These are phyloP conservation scores for Smallanthus sonchifolius DNA, from an alignment of 129 eudicot species.

Conservation along the genomic window DNA sequence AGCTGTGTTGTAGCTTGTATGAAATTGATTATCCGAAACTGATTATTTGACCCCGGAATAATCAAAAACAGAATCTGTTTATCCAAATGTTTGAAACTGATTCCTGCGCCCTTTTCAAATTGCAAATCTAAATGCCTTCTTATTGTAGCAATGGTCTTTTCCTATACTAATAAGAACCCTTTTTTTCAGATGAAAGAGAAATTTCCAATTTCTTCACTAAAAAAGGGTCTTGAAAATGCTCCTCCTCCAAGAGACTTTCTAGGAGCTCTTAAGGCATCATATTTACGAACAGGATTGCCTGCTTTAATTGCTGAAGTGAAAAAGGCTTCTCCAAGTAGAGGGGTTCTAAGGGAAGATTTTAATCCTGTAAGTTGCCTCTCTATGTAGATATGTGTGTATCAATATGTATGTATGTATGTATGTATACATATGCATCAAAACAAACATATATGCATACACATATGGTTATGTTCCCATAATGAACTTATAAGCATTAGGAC, in stretches of 20 bases:
- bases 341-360: constrained; percentile 83
- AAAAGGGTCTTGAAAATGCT: constrained; percentile 42
- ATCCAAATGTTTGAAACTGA: not conserved
- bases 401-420: not conserved
- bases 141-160: not conserved
- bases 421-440: not conserved
- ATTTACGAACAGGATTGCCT: constrained; percentile 73
- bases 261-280: constrained; percentile 74
- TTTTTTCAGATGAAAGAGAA: constrained; percentile 64
- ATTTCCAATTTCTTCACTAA: constrained; percentile 40
- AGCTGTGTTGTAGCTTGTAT: not conserved
- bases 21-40: not conserved
- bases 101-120: not conserved
- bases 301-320: constrained; percentile 96
- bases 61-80: not conserved
- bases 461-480: not conserved
- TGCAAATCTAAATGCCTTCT: not conserved
- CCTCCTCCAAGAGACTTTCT: constrained; percentile 74
- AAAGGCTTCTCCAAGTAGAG: constrained; percentile 99
- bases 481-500: not conserved
- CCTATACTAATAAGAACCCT: not conserved
- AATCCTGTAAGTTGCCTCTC: constrained; percentile 63
- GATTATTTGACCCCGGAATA: not conserved
- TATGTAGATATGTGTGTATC: not conserved
- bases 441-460: not conserved